Evolutionary conservation across 768 basidiomycete genomes (phyloP), one percentile per base, ranked within the genome.

Genomic region (Agrocybe praecox): DNA sequence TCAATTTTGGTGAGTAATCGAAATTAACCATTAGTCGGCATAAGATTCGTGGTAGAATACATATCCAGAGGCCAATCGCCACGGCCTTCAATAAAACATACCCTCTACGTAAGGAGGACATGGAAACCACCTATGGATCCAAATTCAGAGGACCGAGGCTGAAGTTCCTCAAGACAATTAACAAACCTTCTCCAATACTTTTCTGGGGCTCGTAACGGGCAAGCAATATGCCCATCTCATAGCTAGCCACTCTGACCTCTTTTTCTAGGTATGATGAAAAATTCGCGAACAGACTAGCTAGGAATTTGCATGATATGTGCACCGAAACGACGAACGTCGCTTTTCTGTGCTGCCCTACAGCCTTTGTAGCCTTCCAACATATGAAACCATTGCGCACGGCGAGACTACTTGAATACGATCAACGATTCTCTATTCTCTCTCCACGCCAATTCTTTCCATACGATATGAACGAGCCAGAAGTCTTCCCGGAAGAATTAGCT

Each of bases 291-390:
- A 68, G 64, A 18, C 67, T 80, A 7, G 76, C 77, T 3, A 61
- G 65, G 29, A 52, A 59, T 23, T 40, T 79, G 6, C 69, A 74
- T 45, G 53, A 63, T 2, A 59, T 79, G 0, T 76, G 73, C 59
- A 65, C 63, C 11, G 64, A 69, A 15, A 52, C 65, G 2, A 70
- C 76, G 1, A 71, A 66, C 19, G 66, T 81, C 22, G 78, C 74
- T 2, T 81, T 79, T 58, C 43, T 81, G 22, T 81, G 76, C 65
- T 77, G 76, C 59, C 79, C 79, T 19, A 81, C 79, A 2, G 75
- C 67, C 2, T 81, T 76, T 42, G 78, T 81, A n/a, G 78, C 76
- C 2, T 80, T 78, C 63, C 77, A 80, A 50, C 74, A 79, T 57
- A 67, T 61, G 17, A 69, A 73, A 24, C 71, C 64, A 8, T 69